Evolutionary conservation across 306 rosid genomes (phyloP).

Genomic region (Erythrophleum fordii): DNA sequence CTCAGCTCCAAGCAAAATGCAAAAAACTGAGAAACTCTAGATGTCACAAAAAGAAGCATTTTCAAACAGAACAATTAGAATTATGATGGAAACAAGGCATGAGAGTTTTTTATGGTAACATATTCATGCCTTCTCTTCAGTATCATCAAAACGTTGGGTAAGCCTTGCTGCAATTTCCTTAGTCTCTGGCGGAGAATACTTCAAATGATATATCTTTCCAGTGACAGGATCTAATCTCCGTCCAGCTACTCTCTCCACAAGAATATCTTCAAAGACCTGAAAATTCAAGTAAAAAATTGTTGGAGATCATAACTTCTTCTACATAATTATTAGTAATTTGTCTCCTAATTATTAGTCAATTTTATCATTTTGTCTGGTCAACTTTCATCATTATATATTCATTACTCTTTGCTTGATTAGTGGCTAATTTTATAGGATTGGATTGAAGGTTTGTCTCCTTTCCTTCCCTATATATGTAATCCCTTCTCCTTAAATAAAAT

Average conservation of each 20-base stretch:
- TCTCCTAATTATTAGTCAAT: no score
- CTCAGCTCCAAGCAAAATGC: constrained; percentile 12
- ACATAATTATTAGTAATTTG: no score
- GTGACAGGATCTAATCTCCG: constrained; percentile 93
- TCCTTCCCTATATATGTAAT: no score
- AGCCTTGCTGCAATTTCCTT: constrained; percentile 87
- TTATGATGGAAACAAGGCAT: not conserved
- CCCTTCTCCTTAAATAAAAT: no score
- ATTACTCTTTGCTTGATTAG: no score
- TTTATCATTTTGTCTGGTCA: no score
- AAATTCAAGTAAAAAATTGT: constrained; percentile 34
- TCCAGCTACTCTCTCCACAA: constrained; percentile 92
- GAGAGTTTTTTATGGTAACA: constrained; percentile 1
- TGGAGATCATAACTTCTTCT: no score
- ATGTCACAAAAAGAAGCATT: constrained; percentile 19
- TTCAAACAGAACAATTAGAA: not conserved
- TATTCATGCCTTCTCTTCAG: constrained; percentile 79
- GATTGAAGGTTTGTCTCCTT: no score
- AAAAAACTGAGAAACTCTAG: not conserved
- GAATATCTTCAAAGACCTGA: constrained; percentile 87
- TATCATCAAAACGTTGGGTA: constrained; percentile 92
- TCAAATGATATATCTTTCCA: constrained; percentile 89
- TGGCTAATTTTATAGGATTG: no score
- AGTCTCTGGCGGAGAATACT: constrained; percentile 88
- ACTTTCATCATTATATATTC: no score